Evolutionary conservation across 805 yeast genomes (phyloP), one percentile per base, ranked within the genome.

Genomic region (Metschnikowia noctiluminum): DNA sequence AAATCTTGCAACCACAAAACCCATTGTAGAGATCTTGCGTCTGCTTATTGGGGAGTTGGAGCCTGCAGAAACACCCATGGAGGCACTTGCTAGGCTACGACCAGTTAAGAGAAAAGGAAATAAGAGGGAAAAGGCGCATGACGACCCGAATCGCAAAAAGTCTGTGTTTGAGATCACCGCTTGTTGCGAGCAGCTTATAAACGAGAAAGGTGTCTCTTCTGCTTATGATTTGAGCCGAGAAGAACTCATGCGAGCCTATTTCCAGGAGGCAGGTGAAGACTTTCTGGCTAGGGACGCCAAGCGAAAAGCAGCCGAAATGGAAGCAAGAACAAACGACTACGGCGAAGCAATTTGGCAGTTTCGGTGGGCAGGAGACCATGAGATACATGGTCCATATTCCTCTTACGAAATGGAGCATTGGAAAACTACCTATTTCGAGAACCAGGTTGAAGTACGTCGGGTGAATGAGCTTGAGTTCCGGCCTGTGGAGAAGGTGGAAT

Each of bases 11-110:
- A 30, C 16, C 40, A 51, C 28, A 15, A 26, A 14, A 35, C 48
- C 42, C 28, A 27, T 21, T n/a, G 60, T 52, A 21, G 51, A 28
- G 9, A 42, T 63, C 21, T 48, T 72, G 9, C 40, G 16, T 35
- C 42, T 39, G 1, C 55, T 84, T n/a, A 74, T 83, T 3, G 62
- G 49, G 1, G n/a, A 58, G 0, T 59, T 85, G 36, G 77, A 81
- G 41, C 81, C 85, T 0, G 82, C 78, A 2, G 90, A 85, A 57
- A 74, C 82, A 0, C 76, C 84, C 1, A 53, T 79, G 61, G 88
- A 84, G 56, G 77, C 81, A 1, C 62, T 85, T 32, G 60, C 79
- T 56, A 55, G 70, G 72, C 52, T 66, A 30, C 39, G 47, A 30
- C 60, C 60, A 2, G 30, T 40, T 14, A 51, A 46, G 30, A 39